Evolutionary conservation across 1,139 yeast species (phyloP).

Genomic region (Debaryomyces udenii): DNA sequence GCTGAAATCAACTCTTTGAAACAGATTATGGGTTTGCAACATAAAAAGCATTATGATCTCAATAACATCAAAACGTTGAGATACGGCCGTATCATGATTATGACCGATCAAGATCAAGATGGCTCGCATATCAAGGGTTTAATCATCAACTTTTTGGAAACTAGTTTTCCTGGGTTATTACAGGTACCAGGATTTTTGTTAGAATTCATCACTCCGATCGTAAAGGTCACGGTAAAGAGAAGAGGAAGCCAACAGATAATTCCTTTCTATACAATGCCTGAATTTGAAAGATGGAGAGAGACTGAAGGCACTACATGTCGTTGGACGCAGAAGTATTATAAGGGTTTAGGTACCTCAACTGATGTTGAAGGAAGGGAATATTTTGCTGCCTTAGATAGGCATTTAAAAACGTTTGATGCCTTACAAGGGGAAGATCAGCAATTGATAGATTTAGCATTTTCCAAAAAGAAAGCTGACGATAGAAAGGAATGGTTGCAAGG

Average conservation of each 20-base stretch:
- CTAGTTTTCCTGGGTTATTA: constrained; percentile 91
- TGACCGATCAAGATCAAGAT: constrained; percentile 99
- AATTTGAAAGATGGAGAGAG: constrained; percentile 92
- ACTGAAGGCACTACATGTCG: constrained; percentile 73
- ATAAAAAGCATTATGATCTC: constrained; percentile 70
- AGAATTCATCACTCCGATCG: constrained; percentile 96
- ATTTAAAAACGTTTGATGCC: constrained; percentile 83
- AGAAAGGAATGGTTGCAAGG: constrained; percentile 96
- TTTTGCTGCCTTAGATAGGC: constrained; percentile 82
- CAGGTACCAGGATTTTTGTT: constrained; percentile 89
- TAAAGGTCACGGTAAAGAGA: constrained; percentile 82
- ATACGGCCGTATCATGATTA: constrained; percentile 97
- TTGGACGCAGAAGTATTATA: constrained; percentile 94
- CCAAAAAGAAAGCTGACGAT: constrained; percentile 94
- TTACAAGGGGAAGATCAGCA: constrained; percentile 79
- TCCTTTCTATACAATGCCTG: constrained; percentile 94
- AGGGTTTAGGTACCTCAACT: constrained; percentile 97
- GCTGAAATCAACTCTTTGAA: constrained; percentile 94
- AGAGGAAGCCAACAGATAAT: constrained; percentile 55
- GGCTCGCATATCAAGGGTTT: constrained; percentile 98
- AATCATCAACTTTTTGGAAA: constrained; percentile 88
- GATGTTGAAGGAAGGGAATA: constrained; percentile 85
- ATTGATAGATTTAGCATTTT: constrained; percentile 90
- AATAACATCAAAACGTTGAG: constrained; percentile 74
- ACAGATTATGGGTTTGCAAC: constrained; percentile 94